Conservation (phyloP, 2,329 filamentous ascomycete genomes). For the Coniochaeta sp. region DNA sequence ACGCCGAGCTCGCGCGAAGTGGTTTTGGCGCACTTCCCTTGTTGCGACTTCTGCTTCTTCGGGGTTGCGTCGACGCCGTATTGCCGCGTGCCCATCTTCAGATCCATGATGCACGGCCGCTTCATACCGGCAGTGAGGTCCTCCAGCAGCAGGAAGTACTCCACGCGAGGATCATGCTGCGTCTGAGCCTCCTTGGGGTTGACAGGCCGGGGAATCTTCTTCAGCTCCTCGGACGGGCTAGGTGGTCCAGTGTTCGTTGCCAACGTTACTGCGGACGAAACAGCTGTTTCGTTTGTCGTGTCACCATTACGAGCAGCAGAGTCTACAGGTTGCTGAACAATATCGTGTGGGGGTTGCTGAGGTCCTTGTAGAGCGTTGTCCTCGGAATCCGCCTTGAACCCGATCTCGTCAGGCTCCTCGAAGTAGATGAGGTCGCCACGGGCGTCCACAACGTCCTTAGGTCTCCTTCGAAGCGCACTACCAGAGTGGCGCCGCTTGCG, state of each 20-base stretch:
- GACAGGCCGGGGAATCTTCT: constrained; percentile 50
- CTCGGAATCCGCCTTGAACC: constrained; percentile 58
- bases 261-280: constrained; percentile 27
- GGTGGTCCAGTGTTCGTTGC: constrained; percentile 26
- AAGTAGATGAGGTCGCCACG: constrained; percentile 82
- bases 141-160: constrained; percentile 89
- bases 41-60: constrained; percentile 90
- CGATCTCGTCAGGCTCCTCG: constrained; percentile 80
- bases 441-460: constrained; percentile 62
- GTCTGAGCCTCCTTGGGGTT: constrained; percentile 74
- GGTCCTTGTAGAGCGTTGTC: not conserved
- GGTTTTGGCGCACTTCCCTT: constrained; percentile 85
- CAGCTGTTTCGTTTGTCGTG: not conserved
- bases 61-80: constrained; percentile 88
- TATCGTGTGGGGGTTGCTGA: not conserved
- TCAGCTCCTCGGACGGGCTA: constrained; percentile 29
- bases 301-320: not conserved
- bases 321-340: not conserved
- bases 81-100: constrained; percentile 98
- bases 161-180: constrained; percentile 60
- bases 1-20: constrained; percentile 90
- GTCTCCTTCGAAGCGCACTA: constrained; percentile 69
- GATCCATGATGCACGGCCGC: constrained; percentile 88
- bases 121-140: constrained; percentile 97
- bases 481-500: constrained; percentile 77